Base-by-base conservation (phyloP, 306 rosid species). In the Glycine tomentella region DNA sequence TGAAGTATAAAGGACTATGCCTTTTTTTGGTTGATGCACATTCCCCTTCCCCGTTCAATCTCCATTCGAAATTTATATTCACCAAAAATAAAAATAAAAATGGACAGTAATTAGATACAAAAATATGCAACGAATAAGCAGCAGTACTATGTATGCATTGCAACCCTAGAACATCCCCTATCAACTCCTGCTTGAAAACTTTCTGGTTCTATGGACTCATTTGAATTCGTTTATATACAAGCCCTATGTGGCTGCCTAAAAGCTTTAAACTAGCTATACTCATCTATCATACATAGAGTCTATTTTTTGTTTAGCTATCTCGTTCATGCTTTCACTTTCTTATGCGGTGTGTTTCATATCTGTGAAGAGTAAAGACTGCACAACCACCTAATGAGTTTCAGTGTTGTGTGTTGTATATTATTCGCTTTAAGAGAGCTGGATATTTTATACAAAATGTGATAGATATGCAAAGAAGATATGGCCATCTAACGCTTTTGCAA, bases 151-250 rank as follows among this genome's bases (percentile, higher is more conserved):
- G 2, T 20, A 25, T 63, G 46, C 46, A 68, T 67, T 68, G 38
- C 8, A 44, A 68, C 45, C 15, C 40, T 68, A 16, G 55, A 44
- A 68, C 73, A 44, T 25, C 50, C 6, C 52, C 3, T 65, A 38
- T 38, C 50, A 14, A 36, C 40, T 7, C 6, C 13, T n/a, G 14
- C 51, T 16, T 44, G 34, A 44, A 44, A 44, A 44, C 14, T 44
- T 44, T 44, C 0, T 67, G 36, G 42, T 12, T 15, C n/a, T 15
- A 15, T 15, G 52, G 51, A 40, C 15, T 66, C 72, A 66, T 9
- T 67, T 67, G 36, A 67, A 15, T 42, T 67, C 53, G 20, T 67
- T 67, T 42, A 67, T 67, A 44, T 67, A 67, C 34, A 67, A 67
- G n/a, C 14, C 36, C 4, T 42, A 6, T 25, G 13, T 2, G n/a